phyloP scores from a whole-genome alignment of 2,329 filamentous ascomycete species.

The Stagonosporopsis rhizophila region DNA sequence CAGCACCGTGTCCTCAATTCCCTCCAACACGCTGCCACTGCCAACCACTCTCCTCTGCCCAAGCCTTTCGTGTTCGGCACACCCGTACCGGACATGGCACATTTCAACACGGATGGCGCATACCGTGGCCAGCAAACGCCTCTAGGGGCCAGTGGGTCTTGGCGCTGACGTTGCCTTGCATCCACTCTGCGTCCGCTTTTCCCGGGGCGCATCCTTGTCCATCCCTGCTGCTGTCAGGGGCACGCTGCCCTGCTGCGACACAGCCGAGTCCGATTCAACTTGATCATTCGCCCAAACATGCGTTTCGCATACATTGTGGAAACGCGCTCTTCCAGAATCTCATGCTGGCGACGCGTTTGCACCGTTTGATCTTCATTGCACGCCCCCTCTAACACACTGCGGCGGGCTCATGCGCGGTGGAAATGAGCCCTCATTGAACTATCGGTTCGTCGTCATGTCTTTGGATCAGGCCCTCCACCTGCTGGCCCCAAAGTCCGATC shows the following conservation, averaged over 20 bases:
- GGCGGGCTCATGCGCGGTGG: constrained; percentile 4
- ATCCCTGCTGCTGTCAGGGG: constrained; percentile 12
- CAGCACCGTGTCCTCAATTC: neutral
- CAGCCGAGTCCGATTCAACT: neutral
- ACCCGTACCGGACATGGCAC: constrained; percentile 3
- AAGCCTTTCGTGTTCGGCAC: constrained; percentile 5
- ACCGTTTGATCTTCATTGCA: constrained; percentile 18
- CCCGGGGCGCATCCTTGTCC: constrained; percentile 5
- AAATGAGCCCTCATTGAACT: neutral
- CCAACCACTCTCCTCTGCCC: neutral
- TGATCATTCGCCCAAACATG: constrained; percentile 7
- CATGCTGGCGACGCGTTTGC: constrained; percentile 10
- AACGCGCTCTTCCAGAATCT: neutral
- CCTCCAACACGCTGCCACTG: neutral
- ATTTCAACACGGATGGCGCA: neutral
- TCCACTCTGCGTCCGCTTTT: constrained; percentile 1
- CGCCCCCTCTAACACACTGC: neutral
- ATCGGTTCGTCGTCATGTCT: neutral
- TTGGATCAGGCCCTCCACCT: constrained; percentile 1
- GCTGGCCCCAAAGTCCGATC: neutral
- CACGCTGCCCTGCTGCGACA: constrained; percentile 1
- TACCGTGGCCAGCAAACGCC: constrained; percentile 3
- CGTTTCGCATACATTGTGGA: constrained; percentile 13
- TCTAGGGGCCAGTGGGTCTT: constrained; percentile 1
- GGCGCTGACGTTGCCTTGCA: constrained; percentile 13